Percentiles rank a stretch among this genome's conserved stretches.
These are phyloP conservation scores for Podaxis sp. DNA, from an alignment of 768 basidiomycete genomes.

Conservation along the genomic window DNA sequence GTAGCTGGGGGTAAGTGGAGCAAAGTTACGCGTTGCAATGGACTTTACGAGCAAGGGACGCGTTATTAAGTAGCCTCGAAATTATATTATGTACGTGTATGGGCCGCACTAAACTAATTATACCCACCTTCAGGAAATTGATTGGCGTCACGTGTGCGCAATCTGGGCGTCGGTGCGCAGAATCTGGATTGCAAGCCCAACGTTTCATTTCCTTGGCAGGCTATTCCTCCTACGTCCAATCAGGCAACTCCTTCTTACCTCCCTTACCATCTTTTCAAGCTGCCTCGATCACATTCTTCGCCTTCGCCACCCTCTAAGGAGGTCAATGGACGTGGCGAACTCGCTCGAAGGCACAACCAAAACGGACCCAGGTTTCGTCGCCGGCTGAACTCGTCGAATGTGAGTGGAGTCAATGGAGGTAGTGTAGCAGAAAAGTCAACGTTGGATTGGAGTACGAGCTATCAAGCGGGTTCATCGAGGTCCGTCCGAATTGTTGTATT, in stretches of 20 bases:
- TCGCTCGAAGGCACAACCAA: constrained; percentile 35
- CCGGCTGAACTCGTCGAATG: constrained; percentile 30
- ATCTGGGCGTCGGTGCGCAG: not conserved
- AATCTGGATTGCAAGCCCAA: constrained; percentile 2
- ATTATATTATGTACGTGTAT: not conserved
- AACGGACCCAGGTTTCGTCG: constrained; percentile 36
- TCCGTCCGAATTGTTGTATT: constrained; percentile 30
- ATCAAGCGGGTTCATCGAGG: constrained; percentile 85
- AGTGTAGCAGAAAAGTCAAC: constrained; percentile 24
- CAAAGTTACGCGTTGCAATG: not conserved
- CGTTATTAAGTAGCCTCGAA: not conserved
- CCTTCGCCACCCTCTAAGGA: constrained; percentile 70
- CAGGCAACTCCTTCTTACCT: not conserved
- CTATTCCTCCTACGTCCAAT: not conserved
- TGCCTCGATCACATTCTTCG: constrained; percentile 79
- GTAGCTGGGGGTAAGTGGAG: not conserved
- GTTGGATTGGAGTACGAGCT: constrained; percentile 82
- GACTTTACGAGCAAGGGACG: constrained; percentile 7
- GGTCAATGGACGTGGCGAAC: constrained; percentile 50
- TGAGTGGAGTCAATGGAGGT: constrained; percentile 3
- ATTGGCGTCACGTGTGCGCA: constrained; percentile 3
- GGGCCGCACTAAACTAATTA: constrained; percentile 4
- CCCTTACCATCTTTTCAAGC: constrained; percentile 39
- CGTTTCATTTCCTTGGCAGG: constrained; percentile 16
- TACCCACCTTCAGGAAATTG: not conserved